Conservation (phyloP, 2,329 filamentous ascomycete genomes). For the Verticillium isaacii region DNA sequence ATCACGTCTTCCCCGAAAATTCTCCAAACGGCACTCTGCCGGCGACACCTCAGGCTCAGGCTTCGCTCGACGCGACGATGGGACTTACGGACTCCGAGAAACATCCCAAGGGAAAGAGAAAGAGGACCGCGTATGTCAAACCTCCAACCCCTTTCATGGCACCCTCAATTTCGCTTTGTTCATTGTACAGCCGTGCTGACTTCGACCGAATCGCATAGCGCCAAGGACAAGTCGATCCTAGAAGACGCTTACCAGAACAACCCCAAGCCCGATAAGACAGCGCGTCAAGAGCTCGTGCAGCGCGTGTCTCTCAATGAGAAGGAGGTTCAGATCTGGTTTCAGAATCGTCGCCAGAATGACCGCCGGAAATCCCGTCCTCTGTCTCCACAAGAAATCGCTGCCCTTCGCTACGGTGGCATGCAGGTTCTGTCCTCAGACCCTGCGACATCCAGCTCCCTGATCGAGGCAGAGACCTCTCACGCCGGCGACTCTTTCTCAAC, state of each 20-base stretch:
- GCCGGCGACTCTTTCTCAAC: not conserved
- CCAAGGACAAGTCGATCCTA: constrained; percentile 83
- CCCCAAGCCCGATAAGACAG: constrained; percentile 85
- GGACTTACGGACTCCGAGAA: constrained; percentile 18
- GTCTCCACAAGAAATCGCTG: constrained; percentile 69
- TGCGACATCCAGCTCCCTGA: constrained; percentile 18
- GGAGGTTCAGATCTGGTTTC: constrained; percentile 99
- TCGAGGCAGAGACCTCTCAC: not conserved
- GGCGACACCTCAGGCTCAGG: not conserved
- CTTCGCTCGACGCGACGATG: not conserved
- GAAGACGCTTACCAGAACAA: constrained; percentile 82
- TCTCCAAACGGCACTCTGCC: not conserved
- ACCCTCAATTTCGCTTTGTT: not conserved
- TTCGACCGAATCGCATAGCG: constrained; percentile 41
- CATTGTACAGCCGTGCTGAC: not conserved
- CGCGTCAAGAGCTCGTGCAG: constrained; percentile 77
- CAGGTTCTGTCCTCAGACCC: constrained; percentile 45
- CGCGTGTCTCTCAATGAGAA: constrained; percentile 89
- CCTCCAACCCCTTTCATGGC: not conserved
- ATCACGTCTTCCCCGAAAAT: not conserved
- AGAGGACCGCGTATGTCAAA: constrained; percentile 56
- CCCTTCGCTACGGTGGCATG: constrained; percentile 51
- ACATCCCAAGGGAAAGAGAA: constrained; percentile 58
- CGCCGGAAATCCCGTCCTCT: constrained; percentile 83
- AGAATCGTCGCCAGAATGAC: constrained; percentile 90